Percentiles rank a stretch among this genome's conserved stretches.
Evolutionary conservation across 306 rosid genomes (phyloP).

Genomic region (Ammopiptanthus mongolicus): DNA sequence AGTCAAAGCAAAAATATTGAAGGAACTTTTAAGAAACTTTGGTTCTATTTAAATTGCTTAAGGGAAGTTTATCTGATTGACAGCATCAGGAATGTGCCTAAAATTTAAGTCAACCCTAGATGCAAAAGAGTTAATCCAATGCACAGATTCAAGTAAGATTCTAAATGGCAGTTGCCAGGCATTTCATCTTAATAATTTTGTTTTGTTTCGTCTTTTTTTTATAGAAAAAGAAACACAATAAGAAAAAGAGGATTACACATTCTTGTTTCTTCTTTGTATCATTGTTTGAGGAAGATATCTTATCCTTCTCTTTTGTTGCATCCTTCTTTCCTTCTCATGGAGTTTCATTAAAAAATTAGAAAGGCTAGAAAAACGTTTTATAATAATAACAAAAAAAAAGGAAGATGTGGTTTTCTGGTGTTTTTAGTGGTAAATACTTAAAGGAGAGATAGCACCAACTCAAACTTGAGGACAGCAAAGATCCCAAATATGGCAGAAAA

Average conservation of each 20-base stretch:
- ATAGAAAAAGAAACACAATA: not conserved
- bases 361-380: not conserved
- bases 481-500: not conserved
- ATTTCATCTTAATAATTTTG: too few relatives aligned
- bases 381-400: not conserved
- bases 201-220: too few relatives aligned
- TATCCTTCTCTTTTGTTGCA: not conserved
- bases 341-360: too few relatives aligned
- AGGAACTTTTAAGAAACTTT: not conserved
- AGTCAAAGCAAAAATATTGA: not conserved
- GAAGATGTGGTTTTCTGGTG: not conserved
- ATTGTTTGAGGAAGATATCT: not conserved
- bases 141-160: not conserved
- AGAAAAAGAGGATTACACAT: not conserved
- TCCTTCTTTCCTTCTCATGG: not conserved
- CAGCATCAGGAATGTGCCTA: not conserved
- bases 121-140: not conserved
- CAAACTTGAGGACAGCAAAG: not conserved
- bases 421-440: not conserved
- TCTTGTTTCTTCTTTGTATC: too few relatives aligned
- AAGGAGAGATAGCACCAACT: not conserved
- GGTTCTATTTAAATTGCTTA: not conserved
- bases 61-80: not conserved
- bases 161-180: not conserved
- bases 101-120: not conserved